These are phyloP conservation scores for Wickerhamiella infanticola DNA, from an alignment of 1,139 yeast species.

Conservation along the genomic window DNA sequence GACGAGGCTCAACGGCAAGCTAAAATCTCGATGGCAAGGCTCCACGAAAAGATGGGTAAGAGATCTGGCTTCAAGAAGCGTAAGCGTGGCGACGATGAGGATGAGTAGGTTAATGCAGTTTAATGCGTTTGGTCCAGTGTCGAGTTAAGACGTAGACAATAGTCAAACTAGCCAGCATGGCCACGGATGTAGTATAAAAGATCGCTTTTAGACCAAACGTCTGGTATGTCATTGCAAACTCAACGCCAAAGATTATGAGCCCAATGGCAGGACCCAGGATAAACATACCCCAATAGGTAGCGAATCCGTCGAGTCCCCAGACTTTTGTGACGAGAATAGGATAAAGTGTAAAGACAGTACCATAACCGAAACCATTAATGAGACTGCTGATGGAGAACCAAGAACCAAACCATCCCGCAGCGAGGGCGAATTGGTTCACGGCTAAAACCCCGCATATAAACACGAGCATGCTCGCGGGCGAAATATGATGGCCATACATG, in stretches of 20 bases:
- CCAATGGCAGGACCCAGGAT: conserved; percentile 89
- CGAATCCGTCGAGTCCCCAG: conserved; percentile 85
- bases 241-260: conserved; percentile 49
- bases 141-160: conserved; percentile 6
- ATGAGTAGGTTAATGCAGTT: conserved; percentile 13
- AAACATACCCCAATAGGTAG: conserved; percentile 87
- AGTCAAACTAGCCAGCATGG: conserved; percentile 6
- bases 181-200: conserved; percentile 8
- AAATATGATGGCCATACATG: conserved; percentile 17
- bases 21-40: conserved; percentile 62
- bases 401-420: conserved; percentile 17
- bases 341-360: conserved; percentile 68
- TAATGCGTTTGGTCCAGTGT: conserved; percentile 1
- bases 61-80: conserved; percentile 11
- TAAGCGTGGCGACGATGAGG: conserved; percentile 20
- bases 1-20: conserved; percentile 90
- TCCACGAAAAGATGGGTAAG: conserved; percentile 37
- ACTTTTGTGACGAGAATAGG: conserved; percentile 70
- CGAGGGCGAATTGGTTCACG: conserved; percentile 18
- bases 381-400: conserved; percentile 29
- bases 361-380: conserved; percentile 59
- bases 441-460: conserved; percentile 17
- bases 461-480: conserved; percentile 21
- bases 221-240: conserved; percentile 59
- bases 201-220: conserved; percentile 7